Evolutionary conservation across 1,139 yeast genomes (phyloP).

Genomic region (Geotrichum europaeum): DNA sequence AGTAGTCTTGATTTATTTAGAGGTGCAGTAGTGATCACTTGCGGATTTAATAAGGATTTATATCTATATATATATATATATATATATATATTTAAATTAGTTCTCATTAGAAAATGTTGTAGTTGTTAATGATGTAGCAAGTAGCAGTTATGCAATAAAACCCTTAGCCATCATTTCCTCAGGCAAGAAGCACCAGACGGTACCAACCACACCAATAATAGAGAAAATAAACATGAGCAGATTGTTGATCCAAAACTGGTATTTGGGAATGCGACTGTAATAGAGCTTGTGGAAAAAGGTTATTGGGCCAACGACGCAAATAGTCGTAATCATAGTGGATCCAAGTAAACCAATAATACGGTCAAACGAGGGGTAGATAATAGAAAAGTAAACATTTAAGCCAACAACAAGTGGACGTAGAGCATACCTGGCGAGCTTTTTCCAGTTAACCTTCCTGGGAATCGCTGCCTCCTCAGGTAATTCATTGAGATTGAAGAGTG

Average conservation of each 20-base stretch:
- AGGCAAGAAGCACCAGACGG: constrained; percentile 25
- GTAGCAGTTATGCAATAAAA: background rate
- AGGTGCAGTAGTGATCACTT: no score
- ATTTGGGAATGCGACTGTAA: constrained; percentile 39
- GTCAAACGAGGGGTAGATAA: constrained; percentile 70
- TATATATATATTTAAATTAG: no score
- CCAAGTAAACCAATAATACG: constrained; percentile 79
- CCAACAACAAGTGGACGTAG: constrained; percentile 40
- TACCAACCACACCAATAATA: constrained; percentile 32
- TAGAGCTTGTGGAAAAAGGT: constrained; percentile 61
- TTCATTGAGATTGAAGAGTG: constrained; percentile 36
- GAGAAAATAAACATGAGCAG: constrained; percentile 38
- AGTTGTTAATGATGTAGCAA: background rate
- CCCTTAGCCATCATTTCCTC: constrained; percentile 11
- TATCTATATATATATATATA: no score
- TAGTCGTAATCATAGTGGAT: constrained; percentile 69
- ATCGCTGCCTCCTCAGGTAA: constrained; percentile 21
- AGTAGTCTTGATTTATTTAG: background rate
- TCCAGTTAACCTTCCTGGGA: constrained; percentile 4
- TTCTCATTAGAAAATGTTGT: background rate
- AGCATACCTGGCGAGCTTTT: constrained; percentile 18
- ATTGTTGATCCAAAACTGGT: constrained; percentile 40
- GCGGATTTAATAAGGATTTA: no score
- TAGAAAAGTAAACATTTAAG: constrained; percentile 46
- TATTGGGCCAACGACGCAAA: constrained; percentile 74